A percentile compares a stretch with the other conserved stretches of the same genome.
Conservation (phyloP, 192 early-diverging fungal genomes). For the Coemansia sp. region DNA sequence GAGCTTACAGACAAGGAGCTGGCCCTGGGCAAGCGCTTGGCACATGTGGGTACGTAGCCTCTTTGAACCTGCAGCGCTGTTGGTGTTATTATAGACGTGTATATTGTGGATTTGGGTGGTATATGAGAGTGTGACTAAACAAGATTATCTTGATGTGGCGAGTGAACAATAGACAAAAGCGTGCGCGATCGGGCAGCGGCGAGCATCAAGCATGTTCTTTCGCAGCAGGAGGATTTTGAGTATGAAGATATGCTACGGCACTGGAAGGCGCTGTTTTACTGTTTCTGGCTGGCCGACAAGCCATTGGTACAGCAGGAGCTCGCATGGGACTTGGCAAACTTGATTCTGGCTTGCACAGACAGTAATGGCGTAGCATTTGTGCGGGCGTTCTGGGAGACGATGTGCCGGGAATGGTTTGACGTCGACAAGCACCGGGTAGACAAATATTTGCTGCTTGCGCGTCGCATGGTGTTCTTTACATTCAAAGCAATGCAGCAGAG, state of each 20-base stretch:
- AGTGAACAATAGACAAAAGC: constrained; percentile 36
- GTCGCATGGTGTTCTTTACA: constrained; percentile 44
- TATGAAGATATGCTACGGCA: constrained; percentile 74
- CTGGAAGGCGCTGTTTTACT: constrained; percentile 94
- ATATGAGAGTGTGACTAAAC: background rate
- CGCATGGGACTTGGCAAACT: constrained; percentile 70
- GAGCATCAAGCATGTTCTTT: constrained; percentile 17
- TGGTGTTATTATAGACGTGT: background rate
- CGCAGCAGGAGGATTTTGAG: constrained; percentile 42
- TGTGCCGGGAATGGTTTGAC: constrained; percentile 52
- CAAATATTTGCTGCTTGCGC: constrained; percentile 49
- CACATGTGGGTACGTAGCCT: constrained; percentile 34
- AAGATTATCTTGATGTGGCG: background rate
- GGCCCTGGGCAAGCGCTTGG: constrained; percentile 47
- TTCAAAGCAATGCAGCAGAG: constrained; percentile 37
- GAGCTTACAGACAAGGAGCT: constrained; percentile 32
- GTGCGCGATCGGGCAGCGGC: constrained; percentile 44
- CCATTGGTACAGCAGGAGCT: constrained; percentile 87
- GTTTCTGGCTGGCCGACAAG: constrained; percentile 98
- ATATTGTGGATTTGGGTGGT: background rate
- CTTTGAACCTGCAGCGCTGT: background rate
- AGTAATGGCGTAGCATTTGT: constrained; percentile 31
- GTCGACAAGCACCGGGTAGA: constrained; percentile 52
- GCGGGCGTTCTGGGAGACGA: constrained; percentile 53
- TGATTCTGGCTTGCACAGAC: constrained; percentile 42